Base-by-base conservation (phyloP, 148 eudicot species). In the Polygonum aviculare region DNA sequence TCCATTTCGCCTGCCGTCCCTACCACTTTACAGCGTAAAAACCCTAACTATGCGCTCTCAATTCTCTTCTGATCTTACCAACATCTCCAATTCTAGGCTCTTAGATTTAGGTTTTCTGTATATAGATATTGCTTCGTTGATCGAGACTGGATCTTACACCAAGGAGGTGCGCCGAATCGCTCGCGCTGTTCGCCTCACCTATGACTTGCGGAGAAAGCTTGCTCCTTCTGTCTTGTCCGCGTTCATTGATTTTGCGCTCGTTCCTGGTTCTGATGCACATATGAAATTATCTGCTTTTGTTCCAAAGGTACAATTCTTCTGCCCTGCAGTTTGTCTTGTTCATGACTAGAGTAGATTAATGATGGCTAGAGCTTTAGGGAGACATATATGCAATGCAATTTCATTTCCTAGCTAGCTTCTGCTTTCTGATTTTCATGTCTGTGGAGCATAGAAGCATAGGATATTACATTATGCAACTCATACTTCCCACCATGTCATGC, bases 151-250 rank as follows among this genome's bases (percentile, higher is more conserved):
- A 18, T 88, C 94, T 4, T 86, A 88, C 63, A 81, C 87, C 2
- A 89, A 92, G 63, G 98, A 93, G 73, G 85, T 86, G n/a, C 85
- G 97, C 50, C 80, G 94, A 54, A 85, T 93, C 77, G 77, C 84
- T 76, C 91, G 93, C 15, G 98, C 90, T 12, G 77, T 93, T 78
- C 88, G 97, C 72, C 88, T 87, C 38, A 93, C 97, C 1, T 87
- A 90, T 72, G 84, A 84, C 0, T 67, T 90, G 83, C 89, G 98
- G 62, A 84, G 77, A 69, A 90, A 91, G 90, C 84, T 93, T 52
- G 88, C 84, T 22, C 82, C 88, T 39, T 85, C 87, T 73, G 86
- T 90, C 72, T 78, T 93, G 5, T 80, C 84, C 18, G 78, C 80
- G 8, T 93, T 91, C 83, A 87, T 93, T 74, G 92, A 88, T 80